Evolutionary conservation across 768 basidiomycete genomes (phyloP), one percentile per base, ranked within the genome.

Genomic region (Sporobolomyces phaffii): DNA sequence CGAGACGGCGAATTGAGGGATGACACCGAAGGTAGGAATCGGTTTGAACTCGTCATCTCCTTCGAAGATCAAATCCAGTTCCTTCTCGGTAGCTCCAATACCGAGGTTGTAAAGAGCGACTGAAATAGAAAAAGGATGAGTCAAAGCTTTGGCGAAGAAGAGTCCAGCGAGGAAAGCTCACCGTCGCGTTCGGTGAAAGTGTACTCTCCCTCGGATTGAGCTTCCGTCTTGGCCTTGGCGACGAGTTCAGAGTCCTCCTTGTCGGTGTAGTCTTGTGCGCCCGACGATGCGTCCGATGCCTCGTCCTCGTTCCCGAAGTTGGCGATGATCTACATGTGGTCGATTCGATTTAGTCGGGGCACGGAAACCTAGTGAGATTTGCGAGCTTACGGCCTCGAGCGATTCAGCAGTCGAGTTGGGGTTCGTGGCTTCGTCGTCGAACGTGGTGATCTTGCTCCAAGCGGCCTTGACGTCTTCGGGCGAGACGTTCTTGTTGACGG

Each of bases 41-140:
- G 88, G 86, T 62, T 83, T 77, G 78, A 99, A 99, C 18, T 86
- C 82, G 50, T 92, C 90, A 76, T 91, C 83, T 45, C 87, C 86
- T 79, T 99, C 96, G 73, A 85, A 98, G 15, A 86, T 86, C 87
- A 90, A 91, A 70, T 91, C 85, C 9, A 97, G 83, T 64, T 99
- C 92, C 73, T 88, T 84, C 79, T 88, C 92, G 1, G 87, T 93
- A 28, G 93, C 96, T 15, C 96, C 96, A 63, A 98, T 79, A 41
- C 94, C 93, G 40, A 98, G 81, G 78, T 97, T 97, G 81, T 98
- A 99, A 14, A 98, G 81, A 69, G 96, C 88, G 41, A 97, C 84
- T 75, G 98, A 92, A 33, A 89, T 83, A 36, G 28, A 22, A 24
- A 45, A n/a, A n/a, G n/a, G n/a, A n/a, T n/a, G n/a, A n/a, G n/a